A percentile compares a stretch with the other conserved stretches of the same genome.
Evolutionary conservation across 1,139 yeast genomes (phyloP).

Genomic region (Candida sp.): DNA sequence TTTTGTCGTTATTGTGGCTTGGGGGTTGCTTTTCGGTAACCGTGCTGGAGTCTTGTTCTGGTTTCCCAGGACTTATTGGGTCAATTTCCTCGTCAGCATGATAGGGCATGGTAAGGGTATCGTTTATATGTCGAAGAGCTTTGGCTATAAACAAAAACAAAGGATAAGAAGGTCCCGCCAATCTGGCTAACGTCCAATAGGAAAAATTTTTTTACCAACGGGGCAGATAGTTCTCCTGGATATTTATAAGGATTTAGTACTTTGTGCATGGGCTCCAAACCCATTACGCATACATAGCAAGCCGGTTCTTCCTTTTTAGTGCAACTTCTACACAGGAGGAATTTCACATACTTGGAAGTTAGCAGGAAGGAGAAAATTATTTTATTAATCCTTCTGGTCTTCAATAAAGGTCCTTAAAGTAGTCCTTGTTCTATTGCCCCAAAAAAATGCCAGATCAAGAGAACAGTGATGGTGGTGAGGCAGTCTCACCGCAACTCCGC

Average conservation of each 20-base stretch:
- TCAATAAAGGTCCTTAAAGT: neutral
- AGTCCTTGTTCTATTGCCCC: no score
- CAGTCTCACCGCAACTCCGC: neutral
- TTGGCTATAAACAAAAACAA: neutral
- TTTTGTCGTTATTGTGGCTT: no score
- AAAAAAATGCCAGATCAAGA: neutral
- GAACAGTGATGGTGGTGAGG: neutral
- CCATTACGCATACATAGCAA: neutral
- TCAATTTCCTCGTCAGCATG: neutral
- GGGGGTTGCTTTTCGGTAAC: neutral
- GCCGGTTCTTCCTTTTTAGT: constrained; percentile 1
- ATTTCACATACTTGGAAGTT: neutral
- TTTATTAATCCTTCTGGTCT: neutral
- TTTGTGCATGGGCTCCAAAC: neutral
- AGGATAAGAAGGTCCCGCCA: neutral
- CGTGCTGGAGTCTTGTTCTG: neutral
- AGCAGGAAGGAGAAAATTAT: neutral
- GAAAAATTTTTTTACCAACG: neutral
- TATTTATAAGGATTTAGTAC: neutral
- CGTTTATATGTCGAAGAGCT: neutral
- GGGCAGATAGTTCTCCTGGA: neutral
- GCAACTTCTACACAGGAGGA: neutral
- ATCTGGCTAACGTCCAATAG: neutral
- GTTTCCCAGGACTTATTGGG: neutral
- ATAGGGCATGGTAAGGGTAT: neutral